Base-by-base conservation (phyloP, 2,329 filamentous ascomycete genomes). In the Exophiala oligosperma region DNA sequence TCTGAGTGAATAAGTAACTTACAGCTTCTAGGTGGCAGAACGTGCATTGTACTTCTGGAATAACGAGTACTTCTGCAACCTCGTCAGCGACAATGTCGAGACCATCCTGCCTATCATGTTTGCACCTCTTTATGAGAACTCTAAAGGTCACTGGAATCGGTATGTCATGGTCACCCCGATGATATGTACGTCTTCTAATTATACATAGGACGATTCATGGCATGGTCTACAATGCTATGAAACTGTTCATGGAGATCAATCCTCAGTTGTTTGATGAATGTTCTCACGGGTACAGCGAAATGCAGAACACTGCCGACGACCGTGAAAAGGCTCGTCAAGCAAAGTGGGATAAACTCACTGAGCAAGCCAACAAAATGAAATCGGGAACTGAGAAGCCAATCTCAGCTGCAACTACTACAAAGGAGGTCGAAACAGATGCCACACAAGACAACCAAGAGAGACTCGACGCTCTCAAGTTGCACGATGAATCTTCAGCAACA, bases 201-300 rank as follows among this genome's bases (percentile, higher is more conserved):
- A 12, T 8, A 50, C 6, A 1, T 64, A 97, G 94, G 70, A 99
- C 94, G 6, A 99, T 99, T 66, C 94, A 99, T 71, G 94, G 94
- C 72, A 97, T 99, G 93, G 94, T 99, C 9, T 97, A 97, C 75
- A 99, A 97, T 70, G 94, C 94, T 57, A 97, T 99, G 94, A 99
- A 99, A 74, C 84, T 99, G 38, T 99, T 99, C 76, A 99, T 99
- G 94, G 94, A 99, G 74, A 97, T 99, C 70, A 97, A 97, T 73
- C 94, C 94, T 8, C 92, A 97, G 73, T 84, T 99, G 23, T 99
- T 99, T 69, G 94, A 99, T 68, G 94, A 99, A 72, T 99, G 94
- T 77, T 97, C 94, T 37, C 93, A 97, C 71, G 92, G 97, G 64
- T 99, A 99, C 76, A 95, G 92, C 4, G 93, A 97, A 74, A 89